phyloP scores from a whole-genome alignment of 257 asterid genomes.

The Hygrophila difformis region DNA sequence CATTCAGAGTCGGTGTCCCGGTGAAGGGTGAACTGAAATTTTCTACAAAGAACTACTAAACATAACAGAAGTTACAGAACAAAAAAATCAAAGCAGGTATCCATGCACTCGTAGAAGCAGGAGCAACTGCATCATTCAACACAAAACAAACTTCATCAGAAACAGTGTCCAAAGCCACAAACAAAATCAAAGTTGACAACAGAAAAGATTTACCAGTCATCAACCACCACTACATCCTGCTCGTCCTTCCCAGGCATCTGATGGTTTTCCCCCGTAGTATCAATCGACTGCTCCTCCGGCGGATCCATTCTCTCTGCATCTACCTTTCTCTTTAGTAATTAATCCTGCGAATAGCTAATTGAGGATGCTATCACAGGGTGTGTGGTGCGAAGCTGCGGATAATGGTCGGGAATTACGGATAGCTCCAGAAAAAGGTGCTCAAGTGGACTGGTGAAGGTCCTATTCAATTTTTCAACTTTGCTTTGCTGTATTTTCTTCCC shows the following conservation, averaged over 20 bases:
- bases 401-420: conserved; percentile 3
- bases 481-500: too few species aligned
- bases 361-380: not conserved
- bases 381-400: conserved; percentile 3
- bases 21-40: not conserved
- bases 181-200: not conserved
- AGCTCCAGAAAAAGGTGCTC: too few species aligned
- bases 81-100: conserved; percentile 34
- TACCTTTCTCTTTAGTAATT: not conserved
- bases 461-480: too few species aligned
- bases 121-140: conserved; percentile 46
- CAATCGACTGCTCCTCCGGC: conserved; percentile 47
- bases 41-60: conserved; percentile 20
- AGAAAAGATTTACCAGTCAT: conserved; percentile 14
- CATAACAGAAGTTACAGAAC: conserved; percentile 47
- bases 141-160: not conserved
- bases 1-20: not conserved
- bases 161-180: not conserved
- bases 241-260: conserved; percentile 50
- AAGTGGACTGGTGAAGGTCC: too few species aligned
- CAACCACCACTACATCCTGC: conserved; percentile 45
- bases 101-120: conserved; percentile 55
- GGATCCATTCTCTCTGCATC: conserved; percentile 39
- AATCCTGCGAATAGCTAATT: not conserved
- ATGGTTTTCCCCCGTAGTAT: conserved; percentile 18